phyloP scores from a whole-genome alignment of 2,329 filamentous ascomycete species.

The Plectosphaerella cucumerina region DNA sequence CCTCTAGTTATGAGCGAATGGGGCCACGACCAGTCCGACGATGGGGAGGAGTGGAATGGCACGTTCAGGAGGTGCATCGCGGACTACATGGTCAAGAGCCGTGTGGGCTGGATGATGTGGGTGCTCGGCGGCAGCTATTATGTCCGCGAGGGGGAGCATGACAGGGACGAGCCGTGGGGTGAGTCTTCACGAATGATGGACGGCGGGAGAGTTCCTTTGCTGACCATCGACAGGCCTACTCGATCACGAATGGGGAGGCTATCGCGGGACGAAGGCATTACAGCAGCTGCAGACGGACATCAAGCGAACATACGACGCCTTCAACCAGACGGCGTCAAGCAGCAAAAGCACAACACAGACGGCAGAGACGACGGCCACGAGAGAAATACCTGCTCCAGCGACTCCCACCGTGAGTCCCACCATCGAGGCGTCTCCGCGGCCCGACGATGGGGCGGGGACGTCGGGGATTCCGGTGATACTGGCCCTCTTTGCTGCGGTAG shows the following conservation, averaged over 20 bases:
- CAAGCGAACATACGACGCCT: constrained; percentile 4
- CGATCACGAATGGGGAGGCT: constrained; percentile 2
- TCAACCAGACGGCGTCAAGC: neutral
- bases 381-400: too few species aligned
- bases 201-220: neutral
- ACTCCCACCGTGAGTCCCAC: neutral
- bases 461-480: neutral
- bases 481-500: neutral
- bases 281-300: constrained; percentile 6
- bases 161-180: constrained; percentile 46
- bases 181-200: constrained; percentile 21
- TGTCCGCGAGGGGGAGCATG: constrained; percentile 36
- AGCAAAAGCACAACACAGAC: neutral
- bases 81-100: constrained; percentile 26
- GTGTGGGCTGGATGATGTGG: constrained; percentile 41
- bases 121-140: constrained; percentile 46
- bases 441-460: neutral
- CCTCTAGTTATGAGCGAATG: constrained; percentile 9
- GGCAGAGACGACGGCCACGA: neutral
- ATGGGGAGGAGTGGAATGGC: constrained; percentile 7
- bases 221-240: neutral
- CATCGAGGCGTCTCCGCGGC: neutral
- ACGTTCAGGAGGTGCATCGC: constrained; percentile 39
- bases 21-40: constrained; percentile 7
- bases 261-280: constrained; percentile 3